A percentile compares a stretch with the other conserved stretches of the same genome.
phyloP scores from a whole-genome alignment of 1,284 basidiomycete species.

The Ustilago hordei region DNA sequence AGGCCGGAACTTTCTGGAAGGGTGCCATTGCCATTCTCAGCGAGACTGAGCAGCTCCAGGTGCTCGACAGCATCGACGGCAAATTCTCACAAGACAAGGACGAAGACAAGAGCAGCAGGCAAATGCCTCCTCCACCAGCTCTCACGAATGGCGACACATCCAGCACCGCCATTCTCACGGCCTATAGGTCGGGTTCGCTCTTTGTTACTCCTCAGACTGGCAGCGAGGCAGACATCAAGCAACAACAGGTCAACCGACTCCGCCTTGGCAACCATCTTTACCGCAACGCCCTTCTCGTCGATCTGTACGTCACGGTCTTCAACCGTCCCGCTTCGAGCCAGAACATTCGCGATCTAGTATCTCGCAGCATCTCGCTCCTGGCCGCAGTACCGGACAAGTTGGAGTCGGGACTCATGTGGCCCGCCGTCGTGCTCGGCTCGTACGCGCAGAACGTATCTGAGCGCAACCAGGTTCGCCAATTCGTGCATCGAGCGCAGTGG shows the following conservation, averaged over 20 bases:
- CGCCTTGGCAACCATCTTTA: slow-evolving; percentile 44
- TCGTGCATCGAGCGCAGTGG: slow-evolving; percentile 29
- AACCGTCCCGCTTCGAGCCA: slow-evolving; percentile 30
- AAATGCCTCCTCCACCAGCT: slow-evolving; percentile 11
- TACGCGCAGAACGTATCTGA: slow-evolving; percentile 24
- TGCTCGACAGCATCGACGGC: slow-evolving; percentile 12
- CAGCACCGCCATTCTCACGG: slow-evolving; percentile 9
- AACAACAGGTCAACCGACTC: slow-evolving; percentile 41
- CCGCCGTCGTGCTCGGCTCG: slow-evolving; percentile 35
- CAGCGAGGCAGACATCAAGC: not conserved
- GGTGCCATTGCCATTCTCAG: slow-evolving; percentile 20
- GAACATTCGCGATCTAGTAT: slow-evolving; percentile 30
- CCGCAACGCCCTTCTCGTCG: slow-evolving; percentile 44
- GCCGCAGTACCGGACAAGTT: slow-evolving; percentile 26
- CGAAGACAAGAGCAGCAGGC: slow-evolving; percentile 7
- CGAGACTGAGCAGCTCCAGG: slow-evolving; percentile 29
- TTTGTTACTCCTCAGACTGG: slow-evolving; percentile 9
- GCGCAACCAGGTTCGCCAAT: slow-evolving; percentile 21
- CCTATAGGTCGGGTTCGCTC: slow-evolving; percentile 33
- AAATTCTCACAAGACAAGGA: not conserved
- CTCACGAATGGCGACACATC: not conserved
- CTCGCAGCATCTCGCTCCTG: slow-evolving; percentile 32
- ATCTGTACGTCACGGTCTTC: slow-evolving; percentile 46
- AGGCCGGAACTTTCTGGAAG: slow-evolving; percentile 43
- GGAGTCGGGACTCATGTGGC: slow-evolving; percentile 45